Evolutionary conservation across 2,329 filamentous ascomycete genomes (phyloP), one percentile per base, ranked within the genome.

Genomic region (Elsinoe perseae): DNA sequence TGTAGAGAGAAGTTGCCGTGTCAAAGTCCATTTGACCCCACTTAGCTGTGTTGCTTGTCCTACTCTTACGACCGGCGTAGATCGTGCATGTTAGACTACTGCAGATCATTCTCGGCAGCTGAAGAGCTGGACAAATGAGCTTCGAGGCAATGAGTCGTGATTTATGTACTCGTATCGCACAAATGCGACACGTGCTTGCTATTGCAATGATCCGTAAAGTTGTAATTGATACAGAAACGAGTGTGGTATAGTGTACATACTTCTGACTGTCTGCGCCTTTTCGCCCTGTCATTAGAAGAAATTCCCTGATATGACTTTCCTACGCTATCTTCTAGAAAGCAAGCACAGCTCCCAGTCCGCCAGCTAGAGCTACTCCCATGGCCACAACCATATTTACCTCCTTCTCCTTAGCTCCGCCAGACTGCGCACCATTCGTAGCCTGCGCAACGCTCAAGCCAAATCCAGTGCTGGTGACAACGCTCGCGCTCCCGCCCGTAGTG

Each of bases 381-480:
- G 23, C 40, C 20, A 44, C 1, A 18, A 44, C 40, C 20, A 25
- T 27, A 12, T n/a, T 44, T 27, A 23, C 25, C 25, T 18, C 46
- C 46, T 16, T 16, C 6, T 14, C 18, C n/a, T 12, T 30, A 12
- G 46, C 25, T 3, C 25, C 30, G 32, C 27, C 10, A 14, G 27
- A 25, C 46, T 54, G 40, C 23, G 59, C 57, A 25, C 43, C 23
- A n/a, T 54, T 54, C 2, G 61, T 63, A 2, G 62, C 66, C 30
- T 64, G 56, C 6, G 64, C 65, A 44, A 70, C 62, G 18, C 62
- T 61, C 34, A 69, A 61, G 54, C 64, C 67, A 54, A 62, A 69
- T 14, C 57, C 59, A n/a, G 67, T 65, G 12, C 27, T 44, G 16
- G 62, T 63, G 4, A 64, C 61, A 8, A 50, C 50, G 8, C 60